Percentiles rank a stretch among this genome's conserved stretches.
Evolutionary conservation across 768 basidiomycete species (phyloP).

Genomic region (Leccinum uliginosum): DNA sequence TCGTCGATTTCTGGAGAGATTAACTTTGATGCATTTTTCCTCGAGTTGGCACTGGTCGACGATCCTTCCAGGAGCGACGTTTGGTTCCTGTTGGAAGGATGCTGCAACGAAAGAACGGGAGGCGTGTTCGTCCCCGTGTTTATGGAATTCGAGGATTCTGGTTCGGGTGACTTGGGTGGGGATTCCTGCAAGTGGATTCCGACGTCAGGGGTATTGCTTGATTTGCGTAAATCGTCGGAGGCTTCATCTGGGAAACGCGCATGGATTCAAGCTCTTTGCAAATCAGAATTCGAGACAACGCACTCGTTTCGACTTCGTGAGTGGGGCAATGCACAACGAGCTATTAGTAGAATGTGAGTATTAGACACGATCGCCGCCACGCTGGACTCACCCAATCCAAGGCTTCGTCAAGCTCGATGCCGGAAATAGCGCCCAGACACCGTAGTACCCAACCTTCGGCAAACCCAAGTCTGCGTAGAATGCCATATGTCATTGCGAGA

Average conservation of each 20-base stretch:
- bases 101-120: slow-evolving; percentile 33
- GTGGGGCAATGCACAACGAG: slow-evolving; percentile 61
- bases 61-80: neutral
- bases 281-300: slow-evolving; percentile 3
- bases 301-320: slow-evolving; percentile 47
- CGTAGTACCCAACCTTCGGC: slow-evolving; percentile 61
- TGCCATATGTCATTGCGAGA: slow-evolving; percentile 78
- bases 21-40: slow-evolving; percentile 23
- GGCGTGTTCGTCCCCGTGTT: slow-evolving; percentile 40
- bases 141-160: slow-evolving; percentile 6
- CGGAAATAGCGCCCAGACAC: slow-evolving; percentile 61
- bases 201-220: neutral
- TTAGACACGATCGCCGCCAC: neutral
- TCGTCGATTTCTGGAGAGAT: slow-evolving; percentile 43
- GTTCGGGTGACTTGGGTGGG: neutral
- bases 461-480: slow-evolving; percentile 75
- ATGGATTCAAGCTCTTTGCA: slow-evolving; percentile 1
- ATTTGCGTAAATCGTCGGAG: slow-evolving; percentile 11
- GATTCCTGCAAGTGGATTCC: slow-evolving; percentile 3
- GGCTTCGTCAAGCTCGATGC: slow-evolving; percentile 81
- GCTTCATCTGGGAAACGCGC: slow-evolving; percentile 6
- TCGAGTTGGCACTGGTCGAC: slow-evolving; percentile 5
- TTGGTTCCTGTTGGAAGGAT: neutral
- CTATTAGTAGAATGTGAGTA: slow-evolving; percentile 36
- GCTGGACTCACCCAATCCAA: slow-evolving; percentile 74